Conservation (phyloP, 1,284 basidiomycete species). For the Kwoniella shivajii region DNA sequence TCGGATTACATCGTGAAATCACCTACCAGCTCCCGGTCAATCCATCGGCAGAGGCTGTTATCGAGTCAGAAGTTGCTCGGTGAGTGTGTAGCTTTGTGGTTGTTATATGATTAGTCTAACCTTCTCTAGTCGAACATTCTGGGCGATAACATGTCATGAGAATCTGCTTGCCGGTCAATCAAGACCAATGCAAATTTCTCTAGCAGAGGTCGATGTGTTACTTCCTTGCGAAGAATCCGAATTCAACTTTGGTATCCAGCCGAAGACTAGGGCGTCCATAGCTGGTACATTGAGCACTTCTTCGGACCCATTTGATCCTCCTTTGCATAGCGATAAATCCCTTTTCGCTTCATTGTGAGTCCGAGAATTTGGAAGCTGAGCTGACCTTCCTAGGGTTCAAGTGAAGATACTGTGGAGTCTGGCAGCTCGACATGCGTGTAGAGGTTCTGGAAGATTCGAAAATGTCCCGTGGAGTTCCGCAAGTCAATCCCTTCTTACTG, state of each 20-base stretch:
- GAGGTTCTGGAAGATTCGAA: conserved; percentile 11
- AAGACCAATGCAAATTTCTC: conserved; percentile 16
- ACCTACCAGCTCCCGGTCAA: conserved; percentile 15
- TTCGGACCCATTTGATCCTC: neutral
- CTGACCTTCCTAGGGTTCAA: conserved; percentile 11
- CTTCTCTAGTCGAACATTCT: conserved; percentile 15
- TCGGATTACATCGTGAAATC: conserved; percentile 16
- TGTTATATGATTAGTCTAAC: neutral
- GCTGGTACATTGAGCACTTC: conserved; percentile 10
- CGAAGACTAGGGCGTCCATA: conserved; percentile 10
- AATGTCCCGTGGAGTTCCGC: conserved; percentile 4
- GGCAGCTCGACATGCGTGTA: conserved; percentile 17
- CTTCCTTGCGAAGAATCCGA: conserved; percentile 21
- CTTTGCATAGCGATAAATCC: conserved; percentile 8
- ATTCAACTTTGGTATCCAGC: conserved; percentile 18
- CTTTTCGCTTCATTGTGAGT: conserved; percentile 21
- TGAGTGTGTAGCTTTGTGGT: too few relatives aligned
- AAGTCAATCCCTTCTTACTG: conserved; percentile 13
- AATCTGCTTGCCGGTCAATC: conserved; percentile 18
- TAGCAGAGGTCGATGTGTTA: conserved; percentile 16
- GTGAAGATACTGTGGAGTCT: conserved; percentile 20
- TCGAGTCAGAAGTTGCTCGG: conserved; percentile 18
- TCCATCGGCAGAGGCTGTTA: conserved; percentile 11
- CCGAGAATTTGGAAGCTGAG: neutral
- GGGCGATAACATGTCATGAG: conserved; percentile 19